Evolutionary conservation across 78 protist genomes (phyloP).

Genomic region (Guillardia theta): DNA sequence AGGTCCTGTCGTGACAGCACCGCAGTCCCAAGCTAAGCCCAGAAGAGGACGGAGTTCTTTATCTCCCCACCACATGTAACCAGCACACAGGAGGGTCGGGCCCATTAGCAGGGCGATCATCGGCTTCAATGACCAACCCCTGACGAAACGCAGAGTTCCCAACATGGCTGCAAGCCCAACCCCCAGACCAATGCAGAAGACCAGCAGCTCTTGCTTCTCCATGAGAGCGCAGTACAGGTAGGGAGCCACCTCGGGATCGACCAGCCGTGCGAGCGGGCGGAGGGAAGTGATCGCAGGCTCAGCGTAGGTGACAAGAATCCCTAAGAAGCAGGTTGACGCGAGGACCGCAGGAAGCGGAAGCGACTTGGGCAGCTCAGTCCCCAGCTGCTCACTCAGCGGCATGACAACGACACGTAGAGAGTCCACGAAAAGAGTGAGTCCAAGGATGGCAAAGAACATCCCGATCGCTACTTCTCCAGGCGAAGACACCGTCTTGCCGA

Average conservation of each 20-base stretch:
- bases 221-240: constrained; percentile 25
- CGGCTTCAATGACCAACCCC: not conserved
- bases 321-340: not conserved
- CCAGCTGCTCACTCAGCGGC: not conserved
- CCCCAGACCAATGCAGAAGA: not conserved
- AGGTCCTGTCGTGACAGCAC: constrained; percentile 12
- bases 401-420: not conserved
- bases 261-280: not conserved
- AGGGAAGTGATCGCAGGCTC: constrained; percentile 6
- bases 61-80: not conserved
- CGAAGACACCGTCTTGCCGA: not conserved
- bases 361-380: not conserved
- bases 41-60: not conserved
- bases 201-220: constrained; percentile 29
- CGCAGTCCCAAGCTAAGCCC: constrained; percentile 29
- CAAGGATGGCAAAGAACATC: not conserved
- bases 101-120: not conserved
- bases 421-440: not conserved
- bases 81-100: not conserved
- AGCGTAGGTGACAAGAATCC: not conserved
- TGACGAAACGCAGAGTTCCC: not conserved
- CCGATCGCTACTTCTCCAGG: not conserved
- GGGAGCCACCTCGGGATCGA: not conserved
- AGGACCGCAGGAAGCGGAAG: not conserved
- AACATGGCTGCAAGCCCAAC: not conserved